Conservation (phyloP, 2,329 filamentous ascomycete genomes). For the Fusarium albidum region DNA sequence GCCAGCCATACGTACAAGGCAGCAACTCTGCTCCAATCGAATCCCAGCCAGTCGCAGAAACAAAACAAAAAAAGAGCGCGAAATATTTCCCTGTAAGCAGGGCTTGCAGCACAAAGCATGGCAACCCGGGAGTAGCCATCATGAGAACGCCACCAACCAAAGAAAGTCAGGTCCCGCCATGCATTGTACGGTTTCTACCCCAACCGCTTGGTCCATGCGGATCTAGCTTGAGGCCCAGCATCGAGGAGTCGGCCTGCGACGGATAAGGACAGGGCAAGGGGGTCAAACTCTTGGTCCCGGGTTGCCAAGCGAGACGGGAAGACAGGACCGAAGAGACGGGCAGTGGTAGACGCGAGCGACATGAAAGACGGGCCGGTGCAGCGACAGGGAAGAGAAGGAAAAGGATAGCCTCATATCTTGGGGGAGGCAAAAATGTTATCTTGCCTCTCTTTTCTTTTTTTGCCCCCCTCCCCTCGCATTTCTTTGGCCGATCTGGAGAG, state of each 20-base stretch:
- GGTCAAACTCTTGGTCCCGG: not conserved
- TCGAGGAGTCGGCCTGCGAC: not conserved
- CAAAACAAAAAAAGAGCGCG: constrained; percentile 12
- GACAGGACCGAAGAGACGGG: constrained; percentile 25
- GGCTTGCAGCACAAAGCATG: constrained; percentile 25
- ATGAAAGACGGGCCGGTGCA: constrained; percentile 34
- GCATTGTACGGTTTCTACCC: constrained; percentile 15
- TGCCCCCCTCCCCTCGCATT: not conserved
- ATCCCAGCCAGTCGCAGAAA: not conserved
- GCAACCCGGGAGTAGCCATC: constrained; percentile 13
- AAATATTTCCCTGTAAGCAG: constrained; percentile 18
- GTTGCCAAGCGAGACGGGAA: not conserved
- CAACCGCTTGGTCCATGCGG: constrained; percentile 35
- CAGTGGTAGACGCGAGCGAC: constrained; percentile 26
- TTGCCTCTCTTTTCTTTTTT: not conserved
- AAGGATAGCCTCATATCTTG: not conserved
- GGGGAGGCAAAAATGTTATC: not conserved
- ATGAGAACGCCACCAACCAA: constrained; percentile 15
- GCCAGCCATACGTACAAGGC: no score
- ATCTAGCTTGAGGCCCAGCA: constrained; percentile 8
- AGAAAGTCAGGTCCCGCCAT: constrained; percentile 3
- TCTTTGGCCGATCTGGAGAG: not conserved
- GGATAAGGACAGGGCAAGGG: not conserved
- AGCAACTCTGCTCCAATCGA: not conserved
- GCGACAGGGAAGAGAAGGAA: constrained; percentile 17